Base-by-base conservation (phyloP, 371 early-diverging fungal genomes). In the Chytridium lagenaria region DNA sequence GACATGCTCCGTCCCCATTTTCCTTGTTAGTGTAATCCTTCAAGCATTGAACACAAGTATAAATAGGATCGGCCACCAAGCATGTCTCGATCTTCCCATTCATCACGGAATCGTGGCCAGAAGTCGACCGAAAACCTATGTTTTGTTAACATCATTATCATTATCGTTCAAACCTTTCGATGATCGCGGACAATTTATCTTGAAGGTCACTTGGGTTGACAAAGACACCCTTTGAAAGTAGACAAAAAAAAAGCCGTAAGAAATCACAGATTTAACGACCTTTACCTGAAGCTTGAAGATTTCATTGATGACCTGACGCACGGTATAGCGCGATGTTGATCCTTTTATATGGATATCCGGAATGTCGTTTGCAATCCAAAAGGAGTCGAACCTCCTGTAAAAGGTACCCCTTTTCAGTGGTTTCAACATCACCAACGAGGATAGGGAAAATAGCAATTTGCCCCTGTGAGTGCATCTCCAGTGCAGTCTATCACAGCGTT, bases 21-120 rank as follows among this genome's bases (percentile, higher is more conserved):
- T 68, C 68, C 2, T 81, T 80, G n/a, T 77, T 78, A 0, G 76
- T 78, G 66, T 78, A 86, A 30, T 78, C 72, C 68, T 81, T 57
- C 3, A 77, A 68, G 52, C 86, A 86, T 69, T 86, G 86, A 37
- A 86, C 78, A 68, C 86, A 86, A 1, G 55, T 68, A n/a, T 36
- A 39, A 34, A 49, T 3, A 0, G 73, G 73, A 38, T 73, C 73
- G 30, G 69, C 69, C n/a, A 16, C 73, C 73, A 23, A 73, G 59
- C 10, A 39, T 22, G 2, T 37, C 28, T 12, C 30, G 36, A 33
- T 73, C 51, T 3, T 28, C 67, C 73, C 73, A 73, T 10, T 12
- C 3, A 5, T n/a, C 36, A 22, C 73, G 73, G 64, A 39, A 73
- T 36, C 19, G 5, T 31, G 61, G 40, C 73, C 73, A 73, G 19